Conservation (phyloP, 495 filamentous ascomycete genomes). For the Cairneyella variabilis region DNA sequence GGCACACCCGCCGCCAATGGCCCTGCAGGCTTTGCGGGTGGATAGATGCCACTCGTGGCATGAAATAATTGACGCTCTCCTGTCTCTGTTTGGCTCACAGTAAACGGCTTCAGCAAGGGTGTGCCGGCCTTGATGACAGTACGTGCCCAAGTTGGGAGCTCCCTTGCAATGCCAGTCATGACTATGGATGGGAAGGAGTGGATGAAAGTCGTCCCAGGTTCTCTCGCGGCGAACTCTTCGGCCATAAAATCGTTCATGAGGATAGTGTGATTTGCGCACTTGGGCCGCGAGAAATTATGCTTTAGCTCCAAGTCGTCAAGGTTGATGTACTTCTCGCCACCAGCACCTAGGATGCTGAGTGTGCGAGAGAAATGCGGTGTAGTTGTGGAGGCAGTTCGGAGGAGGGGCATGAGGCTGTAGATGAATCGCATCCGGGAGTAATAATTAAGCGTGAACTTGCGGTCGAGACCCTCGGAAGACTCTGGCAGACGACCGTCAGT, state of each 20-base stretch:
- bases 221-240: conserved; percentile 41
- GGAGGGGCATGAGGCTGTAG: conserved; percentile 26
- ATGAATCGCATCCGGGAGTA: conserved; percentile 33
- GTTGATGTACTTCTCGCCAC: conserved; percentile 12
- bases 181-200: conserved; percentile 55
- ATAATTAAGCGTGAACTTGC: conserved; percentile 27
- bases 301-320: conserved; percentile 18
- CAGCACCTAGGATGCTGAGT: conserved; percentile 20
- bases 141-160: conserved; percentile 19
- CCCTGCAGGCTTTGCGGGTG: conserved; percentile 21
- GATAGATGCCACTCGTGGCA: conserved; percentile 37
- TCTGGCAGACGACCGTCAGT: conserved; percentile 9
- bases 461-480: conserved; percentile 27
- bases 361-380: conserved; percentile 24
- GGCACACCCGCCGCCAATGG: conserved; percentile 5
- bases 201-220: conserved; percentile 53
- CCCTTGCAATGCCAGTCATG: conserved; percentile 34
- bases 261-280: conserved; percentile 19
- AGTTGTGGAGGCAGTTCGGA: conserved; percentile 16
- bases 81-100: conserved; percentile 36
- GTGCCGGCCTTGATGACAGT: conserved; percentile 5
- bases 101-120: conserved; percentile 24
- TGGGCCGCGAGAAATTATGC: conserved; percentile 10
- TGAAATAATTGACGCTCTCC: conserved; percentile 42
- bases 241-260: conserved; percentile 26